Base-by-base conservation (phyloP, 805 yeast genomes). In the Candida pseudofarinosa region DNA sequence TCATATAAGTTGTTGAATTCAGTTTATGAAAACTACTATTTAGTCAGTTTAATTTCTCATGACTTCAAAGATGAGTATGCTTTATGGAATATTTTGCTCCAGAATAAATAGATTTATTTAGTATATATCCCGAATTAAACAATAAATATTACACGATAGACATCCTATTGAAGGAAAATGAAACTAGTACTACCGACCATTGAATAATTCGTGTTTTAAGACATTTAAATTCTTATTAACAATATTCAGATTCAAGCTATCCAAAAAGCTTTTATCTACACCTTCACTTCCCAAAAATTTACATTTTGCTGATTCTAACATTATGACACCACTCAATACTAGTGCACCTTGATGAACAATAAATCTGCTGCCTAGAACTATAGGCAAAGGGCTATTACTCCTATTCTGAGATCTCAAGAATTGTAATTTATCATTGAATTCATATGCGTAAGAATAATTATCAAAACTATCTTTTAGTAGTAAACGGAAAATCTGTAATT, bases 31-130 rank as follows among this genome's bases (percentile, higher is more conserved):
- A 74, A 79, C 40, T 86, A 85, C 50, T 80, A 78, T 51, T 71
- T 93, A 53, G 88, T 89, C n/a, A 84, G 96, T 35, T 73, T 91
- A 48, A 83, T 91, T 23, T 88, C 87, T 59, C 97, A 90, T 58
- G 91, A 90, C 56, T 88, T 74, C 63, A 77, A 79, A 38, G 76
- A 82, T 42, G 88, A 82, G 53, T 68, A 74, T 45, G 95, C 82
- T 1, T 71, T 89, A 39, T 89, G 97, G 97, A 82, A 81, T 17
- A 52, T 79, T 39, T 61, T 86, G 38, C 59, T 77, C 40, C 23
- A 30, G 23, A 19, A 15, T 8, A 23, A 37, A 36, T 33, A 17
- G 28, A 23, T 23, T 23, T 23, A 23, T 23, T 23, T 10, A 23
- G 28, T 23, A 10, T 23, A 23, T 23, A 23, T 23, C 28, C 28